Percentiles rank a stretch among this genome's conserved stretches.
These are phyloP conservation scores for Penicillium sp. DNA, from an alignment of 2,329 filamentous ascomycete genomes.

Conservation along the genomic window DNA sequence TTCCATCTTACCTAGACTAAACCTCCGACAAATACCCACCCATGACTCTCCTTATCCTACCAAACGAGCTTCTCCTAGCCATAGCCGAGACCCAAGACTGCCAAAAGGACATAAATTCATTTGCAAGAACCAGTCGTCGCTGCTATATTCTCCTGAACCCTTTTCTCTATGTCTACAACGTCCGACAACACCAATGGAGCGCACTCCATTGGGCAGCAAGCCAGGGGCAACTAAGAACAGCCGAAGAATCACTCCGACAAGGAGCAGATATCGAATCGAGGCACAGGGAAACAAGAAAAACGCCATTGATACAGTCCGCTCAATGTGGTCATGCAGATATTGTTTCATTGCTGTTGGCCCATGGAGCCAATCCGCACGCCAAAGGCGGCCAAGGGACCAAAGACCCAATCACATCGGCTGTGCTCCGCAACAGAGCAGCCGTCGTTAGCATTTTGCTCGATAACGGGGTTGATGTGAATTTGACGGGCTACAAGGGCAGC, in stretches of 20 bases:
- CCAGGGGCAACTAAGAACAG: not conserved
- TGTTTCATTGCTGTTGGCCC: not conserved
- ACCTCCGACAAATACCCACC: not conserved
- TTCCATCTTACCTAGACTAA: not conserved
- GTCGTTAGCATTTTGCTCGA: constrained; percentile 1
- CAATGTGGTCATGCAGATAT: not conserved
- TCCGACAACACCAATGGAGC: not conserved
- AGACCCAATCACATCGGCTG: not conserved
- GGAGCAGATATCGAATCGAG: not conserved
- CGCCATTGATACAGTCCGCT: not conserved
- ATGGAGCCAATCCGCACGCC: not conserved
- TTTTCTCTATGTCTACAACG: constrained; percentile 6
- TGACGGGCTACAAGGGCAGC: not conserved
- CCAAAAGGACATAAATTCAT: constrained; percentile 2
- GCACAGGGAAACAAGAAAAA: not conserved
- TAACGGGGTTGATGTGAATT: not conserved
- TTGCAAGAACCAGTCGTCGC: not conserved
- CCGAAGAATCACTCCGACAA: constrained; percentile 3
- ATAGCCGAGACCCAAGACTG: constrained; percentile 2
- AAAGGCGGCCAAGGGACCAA: not conserved
- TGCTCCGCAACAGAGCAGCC: not conserved
- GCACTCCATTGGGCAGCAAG: constrained; percentile 9
- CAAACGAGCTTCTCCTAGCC: constrained; percentile 6
- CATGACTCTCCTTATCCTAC: constrained; percentile 7
- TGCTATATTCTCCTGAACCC: not conserved